Evolutionary conservation across 2,329 filamentous ascomycete species (phyloP), one percentile per base, ranked within the genome.

Genomic region (Reticulascus tulasneorum): DNA sequence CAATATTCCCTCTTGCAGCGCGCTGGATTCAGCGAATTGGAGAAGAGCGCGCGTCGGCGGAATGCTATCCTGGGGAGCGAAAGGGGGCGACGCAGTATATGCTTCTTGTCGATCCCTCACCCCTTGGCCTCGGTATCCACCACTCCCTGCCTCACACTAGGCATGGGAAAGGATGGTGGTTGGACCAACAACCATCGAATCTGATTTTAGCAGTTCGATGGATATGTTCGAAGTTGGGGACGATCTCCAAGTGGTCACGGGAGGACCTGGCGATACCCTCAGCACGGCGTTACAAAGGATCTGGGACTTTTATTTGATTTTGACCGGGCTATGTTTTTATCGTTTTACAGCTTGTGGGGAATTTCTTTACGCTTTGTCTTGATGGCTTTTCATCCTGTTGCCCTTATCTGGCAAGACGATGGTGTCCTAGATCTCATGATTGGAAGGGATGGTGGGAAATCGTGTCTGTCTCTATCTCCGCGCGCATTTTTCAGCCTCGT

Each of bases 181-280:
- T 35, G 27, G 31, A 16, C 21, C 23, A 40, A 35, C 20, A 27
- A 40, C 23, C 23, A 22, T 35, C 22, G 31, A 15, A 11, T 31
- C 26, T 35, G 23, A 15, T 24, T 38, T 33, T 32, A n/a, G n/a
- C n/a, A n/a, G 24, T 26, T 13, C 35, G 26, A 33, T 26, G 28
- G 25, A 30, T 16, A 31, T 43, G 16, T 35, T 21, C 21, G 23
- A 38, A 40, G 38, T 19, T 31, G 24, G 24, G 35, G 34, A 34
- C 34, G 30, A 44, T 44, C 38, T 25, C 34, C 38, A 33, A 29
- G 33, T 18, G 37, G 40, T 38, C 35, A 23, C 6, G 34, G 12
- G 30, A 40, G 37, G 34, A 36, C 40, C 43, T 38, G 43, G 40
- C 37, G 43, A 44, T 46, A 46, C 37, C 43, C 43, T 41, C 33